phyloP scores from a whole-genome alignment of 148 eudicot genomes.

The Rhododendron mucronatum region DNA sequence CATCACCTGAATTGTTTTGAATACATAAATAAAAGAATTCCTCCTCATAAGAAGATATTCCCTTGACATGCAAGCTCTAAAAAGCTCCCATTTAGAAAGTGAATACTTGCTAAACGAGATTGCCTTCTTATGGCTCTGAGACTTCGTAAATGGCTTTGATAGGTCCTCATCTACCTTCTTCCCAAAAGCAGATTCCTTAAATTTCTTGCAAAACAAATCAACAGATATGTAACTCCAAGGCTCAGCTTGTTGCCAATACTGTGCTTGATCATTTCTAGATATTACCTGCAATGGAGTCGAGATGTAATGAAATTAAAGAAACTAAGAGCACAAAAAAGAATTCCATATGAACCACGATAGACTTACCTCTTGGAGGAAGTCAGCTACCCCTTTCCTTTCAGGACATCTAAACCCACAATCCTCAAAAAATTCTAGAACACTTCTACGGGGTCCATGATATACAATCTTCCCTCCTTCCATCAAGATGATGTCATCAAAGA shows the following conservation, averaged over 20 bases:
- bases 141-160: constrained; percentile 39
- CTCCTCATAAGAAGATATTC: constrained; percentile 71
- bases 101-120: constrained; percentile 42
- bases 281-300: constrained; percentile 38
- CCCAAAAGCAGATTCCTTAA: constrained; percentile 43
- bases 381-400: constrained; percentile 75
- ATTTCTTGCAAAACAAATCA: constrained; percentile 44
- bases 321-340: background rate
- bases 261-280: constrained; percentile 76
- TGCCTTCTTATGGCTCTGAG: constrained; percentile 36
- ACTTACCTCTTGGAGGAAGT: constrained; percentile 85
- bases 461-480: constrained; percentile 78
- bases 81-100: constrained; percentile 58
- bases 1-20: constrained; percentile 59
- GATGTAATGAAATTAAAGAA: background rate
- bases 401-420: constrained; percentile 75
- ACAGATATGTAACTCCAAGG: constrained; percentile 43
- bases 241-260: constrained; percentile 47
- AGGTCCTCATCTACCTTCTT: constrained; percentile 41
- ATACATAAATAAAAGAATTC: constrained; percentile 62
- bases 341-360: background rate
- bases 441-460: constrained; percentile 64
- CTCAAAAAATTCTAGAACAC: constrained; percentile 48
- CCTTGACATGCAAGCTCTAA: constrained; percentile 68
- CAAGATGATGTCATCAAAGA: constrained; percentile 78